phyloP scores from a whole-genome alignment of 2,329 filamentous ascomycete genomes.

The Chaetomium olivaceum region DNA sequence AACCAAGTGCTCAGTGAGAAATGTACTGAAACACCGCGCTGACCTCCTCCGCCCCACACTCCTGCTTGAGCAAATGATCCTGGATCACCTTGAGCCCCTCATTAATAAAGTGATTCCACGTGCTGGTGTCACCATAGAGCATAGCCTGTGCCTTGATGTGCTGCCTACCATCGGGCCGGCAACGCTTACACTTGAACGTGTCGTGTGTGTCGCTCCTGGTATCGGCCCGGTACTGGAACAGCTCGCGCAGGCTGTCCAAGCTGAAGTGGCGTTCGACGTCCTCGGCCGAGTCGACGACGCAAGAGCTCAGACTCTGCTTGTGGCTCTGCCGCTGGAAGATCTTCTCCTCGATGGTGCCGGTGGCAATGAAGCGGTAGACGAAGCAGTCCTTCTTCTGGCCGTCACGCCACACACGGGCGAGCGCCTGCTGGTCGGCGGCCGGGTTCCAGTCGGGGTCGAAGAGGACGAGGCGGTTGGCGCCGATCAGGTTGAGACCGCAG shows the following conservation, averaged over 20 bases:
- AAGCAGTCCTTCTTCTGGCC: constrained; percentile 99
- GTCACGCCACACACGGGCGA: constrained; percentile 97
- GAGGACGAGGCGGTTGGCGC: constrained; percentile 88
- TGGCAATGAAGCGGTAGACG: constrained; percentile 98
- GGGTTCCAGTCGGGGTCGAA: constrained; percentile 99
- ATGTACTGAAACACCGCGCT: constrained; percentile 99
- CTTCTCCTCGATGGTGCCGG: constrained; percentile 97
- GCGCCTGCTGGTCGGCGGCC: constrained; percentile 92
- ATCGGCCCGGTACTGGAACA: constrained; percentile 86
- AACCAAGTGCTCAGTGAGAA: constrained; percentile 60
- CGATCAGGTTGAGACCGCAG: constrained; percentile 93
- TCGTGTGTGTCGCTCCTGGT: constrained; percentile 95
- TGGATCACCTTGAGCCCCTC: constrained; percentile 79
- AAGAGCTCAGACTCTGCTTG: constrained; percentile 94
- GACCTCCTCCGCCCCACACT: constrained; percentile 74
- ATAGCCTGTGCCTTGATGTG: constrained; percentile 88
- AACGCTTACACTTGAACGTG: constrained; percentile 97
- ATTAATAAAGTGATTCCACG: constrained; percentile 98
- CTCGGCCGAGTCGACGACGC: constrained; percentile 93
- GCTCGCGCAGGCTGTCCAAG: constrained; percentile 82
- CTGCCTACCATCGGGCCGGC: constrained; percentile 83
- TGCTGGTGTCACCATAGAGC: constrained; percentile 96
- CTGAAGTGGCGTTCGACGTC: constrained; percentile 97
- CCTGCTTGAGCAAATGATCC: constrained; percentile 85
- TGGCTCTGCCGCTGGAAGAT: constrained; percentile 98